phyloP scores from a whole-genome alignment of 1,139 yeast species.

The Debaryomycetaceae sp. region DNA sequence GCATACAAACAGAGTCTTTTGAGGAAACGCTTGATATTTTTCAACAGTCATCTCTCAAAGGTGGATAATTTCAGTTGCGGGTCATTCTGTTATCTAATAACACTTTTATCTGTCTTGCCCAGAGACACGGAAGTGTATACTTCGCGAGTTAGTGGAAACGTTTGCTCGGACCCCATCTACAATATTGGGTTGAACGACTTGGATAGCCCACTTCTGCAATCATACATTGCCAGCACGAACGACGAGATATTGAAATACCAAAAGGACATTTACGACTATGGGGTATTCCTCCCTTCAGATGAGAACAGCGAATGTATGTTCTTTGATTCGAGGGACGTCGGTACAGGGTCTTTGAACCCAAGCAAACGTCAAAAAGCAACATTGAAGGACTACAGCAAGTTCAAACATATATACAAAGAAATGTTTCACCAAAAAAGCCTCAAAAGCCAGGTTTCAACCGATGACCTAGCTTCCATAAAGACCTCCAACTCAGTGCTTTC shows the following conservation, averaged over 20 bases:
- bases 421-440: constrained; percentile 12
- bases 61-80: constrained; percentile 18
- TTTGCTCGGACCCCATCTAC: constrained; percentile 50
- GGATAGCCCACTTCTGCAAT: constrained; percentile 17
- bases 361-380: constrained; percentile 25
- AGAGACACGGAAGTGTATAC: constrained; percentile 20
- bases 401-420: constrained; percentile 30
- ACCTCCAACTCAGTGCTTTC: constrained; percentile 17
- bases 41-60: constrained; percentile 41
- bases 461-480: constrained; percentile 21
- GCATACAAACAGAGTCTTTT: constrained; percentile 68
- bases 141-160: constrained; percentile 12
- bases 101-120: constrained; percentile 38
- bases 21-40: constrained; percentile 57
- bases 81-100: constrained; percentile 33
- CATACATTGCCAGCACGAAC: constrained; percentile 64
- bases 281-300: constrained; percentile 28
- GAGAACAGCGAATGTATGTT: constrained; percentile 12
- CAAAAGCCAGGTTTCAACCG: constrained; percentile 12
- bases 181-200: constrained; percentile 65
- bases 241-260: constrained; percentile 67
- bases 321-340: constrained; percentile 9
- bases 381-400: constrained; percentile 35
- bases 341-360: constrained; percentile 3
- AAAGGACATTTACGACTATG: constrained; percentile 51